phyloP scores from a whole-genome alignment of 1,139 yeast species.

The Blastobotrys persicus region DNA sequence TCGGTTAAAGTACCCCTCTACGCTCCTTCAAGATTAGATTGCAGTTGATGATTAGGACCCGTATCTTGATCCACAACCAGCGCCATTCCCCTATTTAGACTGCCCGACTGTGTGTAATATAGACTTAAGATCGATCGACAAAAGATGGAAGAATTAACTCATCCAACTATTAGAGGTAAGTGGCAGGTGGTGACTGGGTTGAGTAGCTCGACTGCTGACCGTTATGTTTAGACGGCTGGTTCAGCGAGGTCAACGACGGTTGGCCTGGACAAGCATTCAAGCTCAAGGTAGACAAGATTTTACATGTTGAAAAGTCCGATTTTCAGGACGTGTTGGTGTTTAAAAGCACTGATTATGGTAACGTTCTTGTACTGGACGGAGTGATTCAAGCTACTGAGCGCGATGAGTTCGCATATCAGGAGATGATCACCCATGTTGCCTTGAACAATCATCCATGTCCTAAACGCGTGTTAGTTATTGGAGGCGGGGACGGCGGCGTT shows the following conservation, averaged over 20 bases:
- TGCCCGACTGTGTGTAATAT: no score
- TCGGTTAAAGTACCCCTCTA: background rate
- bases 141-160: slow-evolving; percentile 39
- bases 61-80: background rate
- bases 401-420: slow-evolving; percentile 93
- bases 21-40: background rate
- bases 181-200: background rate
- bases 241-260: slow-evolving; percentile 79
- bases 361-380: slow-evolving; percentile 86
- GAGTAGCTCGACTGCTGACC: background rate
- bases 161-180: slow-evolving; percentile 35
- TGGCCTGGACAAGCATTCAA: slow-evolving; percentile 97
- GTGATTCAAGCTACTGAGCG: slow-evolving; percentile 92
- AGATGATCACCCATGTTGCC: slow-evolving; percentile 90
- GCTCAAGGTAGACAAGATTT: slow-evolving; percentile 72
- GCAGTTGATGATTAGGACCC: background rate
- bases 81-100: background rate
- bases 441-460: slow-evolving; percentile 89
- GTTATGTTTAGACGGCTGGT: slow-evolving; percentile 68
- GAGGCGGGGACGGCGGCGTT: slow-evolving; percentile 98
- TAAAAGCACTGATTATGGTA: slow-evolving; percentile 84
- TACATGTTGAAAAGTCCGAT: slow-evolving; percentile 76
- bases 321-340: slow-evolving; percentile 89
- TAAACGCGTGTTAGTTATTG: slow-evolving; percentile 82
- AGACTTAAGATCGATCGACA: background rate